Evolutionary conservation across 176 grass and related monocot species (phyloP).

Genomic region (Chrysopogon serrulatus): DNA sequence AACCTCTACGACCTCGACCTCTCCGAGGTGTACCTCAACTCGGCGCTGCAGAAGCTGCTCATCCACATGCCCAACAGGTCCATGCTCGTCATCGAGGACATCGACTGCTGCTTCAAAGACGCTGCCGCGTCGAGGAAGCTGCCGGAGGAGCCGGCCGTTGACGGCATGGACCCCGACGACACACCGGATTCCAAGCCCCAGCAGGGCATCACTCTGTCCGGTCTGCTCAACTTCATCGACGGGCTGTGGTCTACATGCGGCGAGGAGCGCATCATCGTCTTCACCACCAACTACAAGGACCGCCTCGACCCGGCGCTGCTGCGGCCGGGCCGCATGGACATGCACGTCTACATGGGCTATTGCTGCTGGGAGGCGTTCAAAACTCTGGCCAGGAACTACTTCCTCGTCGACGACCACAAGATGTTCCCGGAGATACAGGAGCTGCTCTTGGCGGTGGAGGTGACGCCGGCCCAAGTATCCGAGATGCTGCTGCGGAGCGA

Average conservation of each 20-base stretch:
- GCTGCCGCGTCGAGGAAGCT: no score
- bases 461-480: constrained; percentile 23
- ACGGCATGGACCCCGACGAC: no score
- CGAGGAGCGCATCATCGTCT: constrained; percentile 78
- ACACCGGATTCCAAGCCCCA: no score
- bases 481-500: constrained; percentile 33
- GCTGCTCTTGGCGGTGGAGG: neutral
- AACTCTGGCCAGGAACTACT: constrained; percentile 25
- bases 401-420: constrained; percentile 27
- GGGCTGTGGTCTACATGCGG: constrained; percentile 55
- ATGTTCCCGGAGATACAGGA: constrained; percentile 15
- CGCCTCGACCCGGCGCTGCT: constrained; percentile 73
- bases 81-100: no score
- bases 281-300: constrained; percentile 88
- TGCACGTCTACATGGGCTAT: constrained; percentile 63
- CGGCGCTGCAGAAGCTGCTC: no score
- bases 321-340: constrained; percentile 80
- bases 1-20: constrained; percentile 27
- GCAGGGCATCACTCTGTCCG: constrained; percentile 46
- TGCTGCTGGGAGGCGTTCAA: constrained; percentile 41
- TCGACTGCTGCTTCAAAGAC: no score
- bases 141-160: no score
- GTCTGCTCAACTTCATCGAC: constrained; percentile 45
- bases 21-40: neutral
- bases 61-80: no score